Evolutionary conservation across 2,329 filamentous ascomycete genomes (phyloP).

Genomic region (Cladosporium sp.): DNA sequence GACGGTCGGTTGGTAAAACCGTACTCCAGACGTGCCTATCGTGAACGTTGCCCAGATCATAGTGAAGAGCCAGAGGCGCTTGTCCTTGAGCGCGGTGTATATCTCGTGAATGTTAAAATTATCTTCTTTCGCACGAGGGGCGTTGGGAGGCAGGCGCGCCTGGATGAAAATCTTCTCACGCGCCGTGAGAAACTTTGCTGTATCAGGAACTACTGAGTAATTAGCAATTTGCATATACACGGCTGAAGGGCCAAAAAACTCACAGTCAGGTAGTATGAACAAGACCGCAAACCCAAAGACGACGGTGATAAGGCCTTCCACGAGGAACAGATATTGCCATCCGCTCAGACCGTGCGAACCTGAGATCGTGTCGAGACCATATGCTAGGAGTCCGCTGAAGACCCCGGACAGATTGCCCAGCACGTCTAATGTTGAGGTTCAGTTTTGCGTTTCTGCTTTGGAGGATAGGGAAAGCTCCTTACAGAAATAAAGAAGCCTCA

Average conservation of each 20-base stretch:
- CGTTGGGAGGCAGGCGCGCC: slow-evolving; percentile 41
- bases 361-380: slow-evolving; percentile 31
- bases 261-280: slow-evolving; percentile 53
- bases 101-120: slow-evolving; percentile 42
- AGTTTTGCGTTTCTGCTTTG: background rate
- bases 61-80: slow-evolving; percentile 44
- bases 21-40: slow-evolving; percentile 42
- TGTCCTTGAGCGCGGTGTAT: slow-evolving; percentile 36
- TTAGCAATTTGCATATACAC: background rate
- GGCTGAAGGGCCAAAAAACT: background rate
- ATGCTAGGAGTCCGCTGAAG: slow-evolving; percentile 42
- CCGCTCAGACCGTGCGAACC: slow-evolving; percentile 1
- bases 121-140: slow-evolving; percentile 38
- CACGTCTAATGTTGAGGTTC: background rate
- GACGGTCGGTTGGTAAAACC: slow-evolving; percentile 41
- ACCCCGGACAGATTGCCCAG: slow-evolving; percentile 40
- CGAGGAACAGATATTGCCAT: slow-evolving; percentile 1
- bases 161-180: slow-evolving; percentile 48
- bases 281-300: slow-evolving; percentile 46
- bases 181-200: slow-evolving; percentile 37
- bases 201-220: background rate
- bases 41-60: slow-evolving; percentile 46
- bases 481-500: slow-evolving; percentile 22
- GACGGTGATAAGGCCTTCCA: slow-evolving; percentile 47
- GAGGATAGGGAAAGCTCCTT: background rate